Conservation (phyloP, 495 filamentous ascomycete species). For the Penicillium coffeae region DNA sequence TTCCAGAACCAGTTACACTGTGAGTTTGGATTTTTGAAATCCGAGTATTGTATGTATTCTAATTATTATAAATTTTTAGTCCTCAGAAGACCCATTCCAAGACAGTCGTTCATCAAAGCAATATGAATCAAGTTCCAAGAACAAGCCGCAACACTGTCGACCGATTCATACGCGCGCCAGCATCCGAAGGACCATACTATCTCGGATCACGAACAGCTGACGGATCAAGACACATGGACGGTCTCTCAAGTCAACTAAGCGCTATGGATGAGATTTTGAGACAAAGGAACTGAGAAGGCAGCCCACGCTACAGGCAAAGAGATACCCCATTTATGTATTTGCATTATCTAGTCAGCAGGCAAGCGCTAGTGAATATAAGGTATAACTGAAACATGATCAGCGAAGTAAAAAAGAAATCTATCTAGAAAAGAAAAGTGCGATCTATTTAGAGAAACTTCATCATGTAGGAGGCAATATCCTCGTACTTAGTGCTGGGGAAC, state of each 20-base stretch:
- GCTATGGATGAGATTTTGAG: slow-evolving; percentile 35
- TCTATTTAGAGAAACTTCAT: slow-evolving; percentile 30
- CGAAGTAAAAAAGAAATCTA: neutral
- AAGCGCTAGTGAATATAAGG: neutral
- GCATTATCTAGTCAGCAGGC: neutral
- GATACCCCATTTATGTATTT: slow-evolving; percentile 2
- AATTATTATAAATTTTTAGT: slow-evolving; percentile 9
- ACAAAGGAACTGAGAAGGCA: slow-evolving; percentile 3
- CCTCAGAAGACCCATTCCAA: slow-evolving; percentile 15
- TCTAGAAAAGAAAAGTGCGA: too few relatives aligned
- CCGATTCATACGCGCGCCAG: slow-evolving; percentile 29
- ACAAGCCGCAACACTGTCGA: slow-evolving; percentile 25
- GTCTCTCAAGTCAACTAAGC: slow-evolving; percentile 34
- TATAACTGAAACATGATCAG: neutral
- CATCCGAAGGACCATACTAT: slow-evolving; percentile 40
- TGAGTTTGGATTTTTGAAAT: too few relatives aligned
- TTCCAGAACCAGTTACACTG: too few relatives aligned
- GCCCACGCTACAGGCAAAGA: slow-evolving; percentile 1
- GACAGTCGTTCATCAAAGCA: slow-evolving; percentile 26
- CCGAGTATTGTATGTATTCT: slow-evolving; percentile 6
- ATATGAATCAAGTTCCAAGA: slow-evolving; percentile 29
- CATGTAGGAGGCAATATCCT: slow-evolving; percentile 48
- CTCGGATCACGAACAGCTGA: slow-evolving; percentile 31
- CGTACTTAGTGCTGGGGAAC: slow-evolving; percentile 51
- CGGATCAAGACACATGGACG: slow-evolving; percentile 29